Percentiles rank a stretch among this genome's conserved stretches.
Evolutionary conservation across 495 filamentous ascomycete genomes (phyloP).

Genomic region (Amorphotheca resinae): DNA sequence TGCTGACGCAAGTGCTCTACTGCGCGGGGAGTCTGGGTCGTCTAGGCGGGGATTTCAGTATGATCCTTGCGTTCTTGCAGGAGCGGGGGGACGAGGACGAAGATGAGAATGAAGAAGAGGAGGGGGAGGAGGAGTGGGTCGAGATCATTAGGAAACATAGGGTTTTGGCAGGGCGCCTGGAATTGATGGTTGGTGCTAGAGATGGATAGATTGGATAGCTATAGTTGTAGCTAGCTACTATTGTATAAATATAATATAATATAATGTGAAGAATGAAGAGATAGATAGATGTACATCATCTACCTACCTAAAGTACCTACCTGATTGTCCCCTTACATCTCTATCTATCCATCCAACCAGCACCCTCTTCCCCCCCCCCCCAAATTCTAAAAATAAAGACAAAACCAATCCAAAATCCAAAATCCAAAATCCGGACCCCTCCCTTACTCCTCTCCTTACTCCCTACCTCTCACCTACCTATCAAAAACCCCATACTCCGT

Average conservation of each 20-base stretch:
- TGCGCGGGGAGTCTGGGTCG: constrained; percentile 88
- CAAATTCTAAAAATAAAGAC: background rate
- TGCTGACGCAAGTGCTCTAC: constrained; percentile 91
- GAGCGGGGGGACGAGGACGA: constrained; percentile 44
- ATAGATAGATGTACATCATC: too few relatives aligned
- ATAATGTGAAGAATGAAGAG: background rate
- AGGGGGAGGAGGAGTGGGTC: constrained; percentile 66
- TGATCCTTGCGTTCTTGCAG: constrained; percentile 62
- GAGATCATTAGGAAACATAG: constrained; percentile 85
- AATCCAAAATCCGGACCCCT: too few relatives aligned
- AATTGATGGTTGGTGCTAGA: constrained; percentile 53
- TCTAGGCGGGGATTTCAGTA: constrained; percentile 83
- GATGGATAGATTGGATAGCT: constrained; percentile 7
- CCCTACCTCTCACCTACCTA: too few relatives aligned
- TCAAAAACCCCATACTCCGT: too few relatives aligned
- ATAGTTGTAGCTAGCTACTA: background rate
- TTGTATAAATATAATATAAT: background rate
- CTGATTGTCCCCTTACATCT: too few relatives aligned
- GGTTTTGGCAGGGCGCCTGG: constrained; percentile 71
- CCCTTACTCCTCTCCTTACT: too few relatives aligned
- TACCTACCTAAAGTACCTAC: too few relatives aligned
- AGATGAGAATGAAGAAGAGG: constrained; percentile 40
- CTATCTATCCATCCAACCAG: too few relatives aligned
- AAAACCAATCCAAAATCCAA: background rate
- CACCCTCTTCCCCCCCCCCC: too few relatives aligned